Base-by-base conservation (phyloP, 441 rosid species). In the Geranium incanum region DNA sequence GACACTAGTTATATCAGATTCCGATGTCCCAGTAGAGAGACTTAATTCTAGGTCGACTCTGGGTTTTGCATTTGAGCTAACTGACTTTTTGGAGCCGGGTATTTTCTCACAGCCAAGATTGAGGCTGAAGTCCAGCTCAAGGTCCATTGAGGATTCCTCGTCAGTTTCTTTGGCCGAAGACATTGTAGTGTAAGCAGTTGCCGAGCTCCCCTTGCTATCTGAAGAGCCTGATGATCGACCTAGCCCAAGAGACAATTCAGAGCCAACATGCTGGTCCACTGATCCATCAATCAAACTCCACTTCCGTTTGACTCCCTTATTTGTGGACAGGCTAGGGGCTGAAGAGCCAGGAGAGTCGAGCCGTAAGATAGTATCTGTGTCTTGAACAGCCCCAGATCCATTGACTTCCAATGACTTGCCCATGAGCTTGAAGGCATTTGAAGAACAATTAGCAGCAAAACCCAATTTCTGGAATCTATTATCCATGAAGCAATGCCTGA, bases 81-180 rank as follows among this genome's bases (percentile, higher is more conserved):
- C 79, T 50, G 75, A 67, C 23, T 83, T 89, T 69, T 84, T 76
- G 28, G 81, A 81, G 80, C 73, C 77, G 6, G 70, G 71, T 23
- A 60, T 71, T 82, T 83, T 86, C 70, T 87, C 96, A 45, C 82
- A 86, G 72, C 99, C 91, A 57, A 92, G 91, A 86, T 89, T 91
- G 72, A 94, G 95, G 68, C 84, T 67, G 74, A 92, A 94, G 74
- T 92, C 88, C 74, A 93, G 80, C 33, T 89, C 97, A 74, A 91
- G 82, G 82, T 91, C 93, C 91, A 88, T 85, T 0, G 97, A 86
- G 41, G 94, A 88, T 78, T 85, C 97, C 70, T 89, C 99, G n/a
- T 90, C 97, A 50, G 83, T 85, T 84, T 92, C 97, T 81, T 90
- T 94, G 65, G 92, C 88, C 38, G 97, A 90, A 67, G 96, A 94